Evolutionary conservation across 306 rosid genomes (phyloP).

Genomic region (Lagenaria siceraria): DNA sequence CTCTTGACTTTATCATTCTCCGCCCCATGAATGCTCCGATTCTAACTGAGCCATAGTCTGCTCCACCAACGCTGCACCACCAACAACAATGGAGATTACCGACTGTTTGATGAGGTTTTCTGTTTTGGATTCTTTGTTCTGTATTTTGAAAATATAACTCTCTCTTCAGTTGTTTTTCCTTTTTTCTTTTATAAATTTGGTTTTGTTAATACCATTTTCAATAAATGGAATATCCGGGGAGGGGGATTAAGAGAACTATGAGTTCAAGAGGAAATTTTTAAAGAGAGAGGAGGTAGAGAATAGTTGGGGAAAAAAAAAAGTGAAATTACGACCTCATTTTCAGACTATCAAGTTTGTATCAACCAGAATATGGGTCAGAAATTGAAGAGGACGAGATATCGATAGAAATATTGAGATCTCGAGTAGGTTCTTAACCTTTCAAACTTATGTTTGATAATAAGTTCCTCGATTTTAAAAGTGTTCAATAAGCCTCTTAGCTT

Average conservation of each 20-base stretch:
- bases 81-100: neutral
- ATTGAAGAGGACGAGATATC: no score
- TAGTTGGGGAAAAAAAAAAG: neutral
- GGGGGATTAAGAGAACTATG: neutral
- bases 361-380: no score
- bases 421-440: no score
- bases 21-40: conserved; percentile 82
- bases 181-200: neutral
- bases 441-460: no score
- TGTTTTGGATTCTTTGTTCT: neutral
- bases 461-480: neutral
- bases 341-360: no score
- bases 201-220: neutral
- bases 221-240: neutral
- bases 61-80: conserved; percentile 41
- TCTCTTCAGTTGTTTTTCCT: neutral
- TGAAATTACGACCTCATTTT: no score
- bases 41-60: conserved; percentile 53
- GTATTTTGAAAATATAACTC: neutral
- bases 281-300: neutral
- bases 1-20: conserved; percentile 65
- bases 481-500: no score
- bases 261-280: neutral
- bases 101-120: neutral
- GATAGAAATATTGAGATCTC: no score